phyloP scores from a whole-genome alignment of 768 basidiomycete species.

The Terana coerulea region DNA sequence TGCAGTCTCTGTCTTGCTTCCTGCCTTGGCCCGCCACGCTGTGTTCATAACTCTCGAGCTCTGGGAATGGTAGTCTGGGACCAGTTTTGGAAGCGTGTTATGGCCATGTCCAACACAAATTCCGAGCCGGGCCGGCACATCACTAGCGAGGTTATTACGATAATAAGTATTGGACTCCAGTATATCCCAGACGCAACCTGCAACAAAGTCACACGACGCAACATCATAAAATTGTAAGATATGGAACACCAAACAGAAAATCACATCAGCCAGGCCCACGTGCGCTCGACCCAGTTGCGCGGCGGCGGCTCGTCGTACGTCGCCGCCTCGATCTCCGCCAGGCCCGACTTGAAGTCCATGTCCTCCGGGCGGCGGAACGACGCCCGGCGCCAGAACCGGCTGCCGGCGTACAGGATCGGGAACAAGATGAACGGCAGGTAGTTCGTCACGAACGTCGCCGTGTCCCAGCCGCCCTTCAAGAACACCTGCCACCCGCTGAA shows the following conservation, averaged over 20 bases:
- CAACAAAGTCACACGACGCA: too few species aligned
- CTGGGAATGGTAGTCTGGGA: too few species aligned
- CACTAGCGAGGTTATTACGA: too few species aligned
- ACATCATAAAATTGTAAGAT: too few species aligned
- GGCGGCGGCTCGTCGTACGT: slow-evolving; percentile 32
- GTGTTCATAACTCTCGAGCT: too few species aligned
- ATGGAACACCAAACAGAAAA: not conserved
- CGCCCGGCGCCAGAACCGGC: slow-evolving; percentile 17
- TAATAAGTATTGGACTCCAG: too few species aligned
- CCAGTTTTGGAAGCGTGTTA: too few species aligned
- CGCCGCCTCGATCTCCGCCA: slow-evolving; percentile 36
- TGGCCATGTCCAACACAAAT: too few species aligned
- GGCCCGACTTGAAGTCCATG: slow-evolving; percentile 42
- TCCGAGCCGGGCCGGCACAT: too few species aligned
- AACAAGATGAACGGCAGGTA: slow-evolving; percentile 41
- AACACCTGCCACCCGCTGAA: slow-evolving; percentile 42
- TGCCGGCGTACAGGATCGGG: slow-evolving; percentile 40
- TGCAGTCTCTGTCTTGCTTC: not conserved
- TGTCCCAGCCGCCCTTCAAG: slow-evolving; percentile 34
- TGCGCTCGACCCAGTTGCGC: slow-evolving; percentile 26
- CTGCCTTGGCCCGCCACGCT: too few species aligned
- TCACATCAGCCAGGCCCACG: slow-evolving; percentile 39
- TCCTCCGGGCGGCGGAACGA: slow-evolving; percentile 21
- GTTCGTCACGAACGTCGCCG: slow-evolving; percentile 38
- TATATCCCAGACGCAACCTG: too few species aligned